Evolutionary conservation across 768 basidiomycete species (phyloP).

Genomic region (Termitomyces sp.): DNA sequence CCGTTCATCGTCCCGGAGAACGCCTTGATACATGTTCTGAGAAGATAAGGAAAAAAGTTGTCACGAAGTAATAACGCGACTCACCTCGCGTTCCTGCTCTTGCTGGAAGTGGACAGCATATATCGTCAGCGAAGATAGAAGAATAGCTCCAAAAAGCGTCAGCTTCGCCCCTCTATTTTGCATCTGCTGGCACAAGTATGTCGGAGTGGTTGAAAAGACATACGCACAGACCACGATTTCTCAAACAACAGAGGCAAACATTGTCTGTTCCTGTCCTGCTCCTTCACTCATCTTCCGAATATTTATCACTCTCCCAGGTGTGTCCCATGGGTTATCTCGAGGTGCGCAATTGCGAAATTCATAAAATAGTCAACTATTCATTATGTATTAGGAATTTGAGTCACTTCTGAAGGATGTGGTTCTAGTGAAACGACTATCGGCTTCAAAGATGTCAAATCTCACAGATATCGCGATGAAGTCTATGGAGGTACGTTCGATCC

Average conservation of each 20-base stretch:
- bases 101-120: slow-evolving; percentile 92
- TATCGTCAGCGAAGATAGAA: slow-evolving; percentile 63
- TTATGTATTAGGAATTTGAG: slow-evolving; percentile 68
- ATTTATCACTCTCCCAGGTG: slow-evolving; percentile 9
- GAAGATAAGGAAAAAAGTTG: slow-evolving; percentile 4
- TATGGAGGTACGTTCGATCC: slow-evolving; percentile 55
- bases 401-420: slow-evolving; percentile 76
- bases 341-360: slow-evolving; percentile 21
- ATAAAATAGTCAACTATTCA: background rate
- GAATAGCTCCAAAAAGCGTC: slow-evolving; percentile 64
- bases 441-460: slow-evolving; percentile 75
- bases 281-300: slow-evolving; percentile 8
- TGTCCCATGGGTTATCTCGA: slow-evolving; percentile 35
- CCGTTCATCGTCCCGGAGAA: slow-evolving; percentile 83
- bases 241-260: slow-evolving; percentile 28
- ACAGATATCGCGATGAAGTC: slow-evolving; percentile 73
- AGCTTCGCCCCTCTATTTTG: slow-evolving; percentile 63
- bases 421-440: slow-evolving; percentile 76
- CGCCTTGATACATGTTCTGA: slow-evolving; percentile 89
- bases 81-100: slow-evolving; percentile 73
- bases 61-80: slow-evolving; percentile 9
- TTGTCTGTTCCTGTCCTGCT: slow-evolving; percentile 7
- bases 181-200: slow-evolving; percentile 35
- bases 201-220: background rate
- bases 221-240: slow-evolving; percentile 18